phyloP scores from a whole-genome alignment of 2,329 filamentous ascomycete genomes.

The Pyrenophora tritici-repentis region DNA sequence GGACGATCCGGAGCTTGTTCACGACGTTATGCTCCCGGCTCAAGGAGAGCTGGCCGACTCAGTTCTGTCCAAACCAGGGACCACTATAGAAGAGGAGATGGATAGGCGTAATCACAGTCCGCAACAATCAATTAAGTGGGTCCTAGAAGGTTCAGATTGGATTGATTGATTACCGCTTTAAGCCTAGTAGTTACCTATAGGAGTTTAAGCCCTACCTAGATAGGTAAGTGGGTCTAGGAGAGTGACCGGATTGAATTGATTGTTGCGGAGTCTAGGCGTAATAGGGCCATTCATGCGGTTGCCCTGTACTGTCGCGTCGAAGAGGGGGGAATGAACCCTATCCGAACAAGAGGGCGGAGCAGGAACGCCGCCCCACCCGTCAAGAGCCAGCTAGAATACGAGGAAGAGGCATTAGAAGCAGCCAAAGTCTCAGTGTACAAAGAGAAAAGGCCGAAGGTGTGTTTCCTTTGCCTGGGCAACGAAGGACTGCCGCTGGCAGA shows the following conservation, averaged over 20 bases:
- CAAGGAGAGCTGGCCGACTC: conserved; percentile 8
- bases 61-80: conserved; percentile 3
- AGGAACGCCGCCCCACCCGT: background rate
- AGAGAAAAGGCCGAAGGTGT: conserved; percentile 20
- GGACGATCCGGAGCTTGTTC: conserved; percentile 6
- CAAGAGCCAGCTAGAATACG: conserved; percentile 11
- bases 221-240: too few relatives aligned
- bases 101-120: too few relatives aligned
- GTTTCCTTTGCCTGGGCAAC: conserved; percentile 23
- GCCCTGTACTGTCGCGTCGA: conserved; percentile 15
- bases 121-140: too few relatives aligned
- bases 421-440: conserved; percentile 18
- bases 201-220: too few relatives aligned
- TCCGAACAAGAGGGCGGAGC: background rate
- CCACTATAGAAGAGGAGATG: conserved; percentile 12
- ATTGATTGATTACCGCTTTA: too few relatives aligned
- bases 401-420: conserved; percentile 18
- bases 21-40: conserved; percentile 8
- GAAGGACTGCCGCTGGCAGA: conserved; percentile 1
- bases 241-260: too few relatives aligned
- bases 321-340: conserved; percentile 10
- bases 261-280: too few relatives aligned
- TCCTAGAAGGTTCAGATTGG: too few relatives aligned
- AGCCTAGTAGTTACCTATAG: too few relatives aligned
- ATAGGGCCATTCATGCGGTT: conserved; percentile 7